Base-by-base conservation (phyloP, 1,139 yeast genomes). In the Candida sanyaensis region DNA sequence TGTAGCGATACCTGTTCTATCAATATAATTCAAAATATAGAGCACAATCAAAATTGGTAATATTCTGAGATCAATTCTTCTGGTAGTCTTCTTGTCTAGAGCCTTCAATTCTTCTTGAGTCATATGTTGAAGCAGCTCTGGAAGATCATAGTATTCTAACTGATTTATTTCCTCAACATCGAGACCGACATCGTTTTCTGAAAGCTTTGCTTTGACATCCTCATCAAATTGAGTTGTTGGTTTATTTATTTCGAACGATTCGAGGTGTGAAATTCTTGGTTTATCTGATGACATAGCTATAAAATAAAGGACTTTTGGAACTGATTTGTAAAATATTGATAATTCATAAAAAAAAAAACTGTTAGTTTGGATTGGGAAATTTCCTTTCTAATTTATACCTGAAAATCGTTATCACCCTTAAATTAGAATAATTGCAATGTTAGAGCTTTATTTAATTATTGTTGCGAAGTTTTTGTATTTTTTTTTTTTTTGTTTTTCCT, bases 1-100 rank as follows among this genome's bases (percentile, higher is more conserved):
- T 57, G 79, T 76, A 2, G 86, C 85, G 55, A 83, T 80, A 58
- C 81, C 81, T 53, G 81, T 79, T 55, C 86, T 67, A 62, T 84
- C 89, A 50, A 84, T 67, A 56, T 73, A 80, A 52, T 81, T 77
- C 49, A 82, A 65, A 47, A 81, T 69, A 54, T 81, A 81, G 45
- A 81, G 68, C 42, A 75, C 58, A 12, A 79, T 73, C 37, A 83
- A 65, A 71, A 77, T 74, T 7, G 88, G 87, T 56, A 84, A 63
- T 45, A 84, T 68, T 50, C 83, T 65, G 11, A 75, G 32, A 56
- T 83, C 88, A 43, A 82, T 66, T 55, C 79, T 82, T 48, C 78
- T 58, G 32, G 67, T 66, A 32, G 79, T 69, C 49, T 66, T 69
- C 40, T 61, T 64, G 57, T 80, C 80, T 43, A 73, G 64, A 6